Evolutionary conservation across 2,329 filamentous ascomycete genomes (phyloP), one percentile per base, ranked within the genome.

Genomic region (Aspergillus oerlinghausenensis): DNA sequence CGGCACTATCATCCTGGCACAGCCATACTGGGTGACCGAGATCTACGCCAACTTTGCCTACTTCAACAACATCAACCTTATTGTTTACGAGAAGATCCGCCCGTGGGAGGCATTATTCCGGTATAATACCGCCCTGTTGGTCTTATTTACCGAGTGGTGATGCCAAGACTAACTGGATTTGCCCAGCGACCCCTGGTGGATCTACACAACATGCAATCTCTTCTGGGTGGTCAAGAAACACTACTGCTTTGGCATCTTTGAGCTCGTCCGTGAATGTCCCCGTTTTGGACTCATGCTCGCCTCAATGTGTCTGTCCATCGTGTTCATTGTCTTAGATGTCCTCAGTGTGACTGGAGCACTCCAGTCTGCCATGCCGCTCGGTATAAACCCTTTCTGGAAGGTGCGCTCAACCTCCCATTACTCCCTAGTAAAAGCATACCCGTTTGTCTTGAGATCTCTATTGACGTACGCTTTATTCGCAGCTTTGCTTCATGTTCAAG

Each of bases 11-110:
- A 71, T 83, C 10, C 71, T 85, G 2, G 83, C 77, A 5, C 82
- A 85, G 59, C 83, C 84, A 0, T 87, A 86, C 63, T 87, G 85
- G 84, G 67, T 86, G 3, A 67, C 86, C 1, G 85, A 88, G 67
- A 85, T 87, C 17, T 84, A 83, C 57, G 83, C 84, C 43, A 87
- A 87, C 57, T 88, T 86, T 61, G 74, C 84, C 6, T 88, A 83
- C 68, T 88, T 86, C 69, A 83, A 84, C 60, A 76, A 77, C 40
- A 73, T 80, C 61, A 80, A 78, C 62, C 68, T 5, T 17, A 52
- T 4, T 6, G 50, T 29, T 11, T 29, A 29, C 10, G 28, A 29
- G 28, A 29, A 11, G 28, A 29, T 29, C 4, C 28, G 28, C 1
- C 28, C 28, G 1, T 29, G 28, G 28, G 28, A 29, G 4, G 28